Evolutionary conservation across 768 basidiomycete genomes (phyloP).

Genomic region (Cubamyces sp.): DNA sequence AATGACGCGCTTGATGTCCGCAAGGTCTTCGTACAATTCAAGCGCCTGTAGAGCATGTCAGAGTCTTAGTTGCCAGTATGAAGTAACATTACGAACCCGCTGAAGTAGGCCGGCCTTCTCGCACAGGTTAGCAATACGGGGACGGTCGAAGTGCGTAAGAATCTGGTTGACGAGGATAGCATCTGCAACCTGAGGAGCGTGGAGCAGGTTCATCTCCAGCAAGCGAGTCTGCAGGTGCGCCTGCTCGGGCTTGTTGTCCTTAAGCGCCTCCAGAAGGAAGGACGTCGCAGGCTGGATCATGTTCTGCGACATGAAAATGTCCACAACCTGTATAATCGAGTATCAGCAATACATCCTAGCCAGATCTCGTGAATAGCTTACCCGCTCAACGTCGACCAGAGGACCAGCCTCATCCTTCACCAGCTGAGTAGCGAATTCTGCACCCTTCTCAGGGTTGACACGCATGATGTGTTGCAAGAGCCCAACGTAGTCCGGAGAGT

Average conservation of each 20-base stretch:
- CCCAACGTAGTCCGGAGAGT: conserved; percentile 89
- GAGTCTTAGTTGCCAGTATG: conserved; percentile 6
- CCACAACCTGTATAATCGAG: conserved; percentile 69
- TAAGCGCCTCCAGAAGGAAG: conserved; percentile 95
- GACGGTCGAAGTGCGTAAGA: conserved; percentile 96
- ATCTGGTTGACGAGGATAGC: conserved; percentile 99
- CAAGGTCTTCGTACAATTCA: conserved; percentile 96
- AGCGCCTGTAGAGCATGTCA: conserved; percentile 67
- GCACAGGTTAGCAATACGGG: conserved; percentile 95
- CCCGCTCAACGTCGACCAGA: conserved; percentile 91
- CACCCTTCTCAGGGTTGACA: conserved; percentile 95
- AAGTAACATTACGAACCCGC: conserved; percentile 58
- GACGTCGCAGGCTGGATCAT: conserved; percentile 99
- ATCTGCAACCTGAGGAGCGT: conserved; percentile 98
- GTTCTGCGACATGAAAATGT: conserved; percentile 99
- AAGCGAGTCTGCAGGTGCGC: conserved; percentile 94
- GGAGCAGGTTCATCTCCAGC: conserved; percentile 95
- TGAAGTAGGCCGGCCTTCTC: conserved; percentile 98
- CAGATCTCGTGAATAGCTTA: conserved; percentile 37
- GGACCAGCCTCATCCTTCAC: conserved; percentile 94
- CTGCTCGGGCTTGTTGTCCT: conserved; percentile 98
- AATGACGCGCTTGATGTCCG: conserved; percentile 98
- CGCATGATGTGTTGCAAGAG: conserved; percentile 97
- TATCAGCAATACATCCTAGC: not conserved
- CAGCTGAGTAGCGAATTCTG: conserved; percentile 94